Percentiles rank a stretch among this genome's conserved stretches.
Evolutionary conservation across 164 flowering plant genomes (phyloP).

Genomic region (Akebia trifoliata): DNA sequence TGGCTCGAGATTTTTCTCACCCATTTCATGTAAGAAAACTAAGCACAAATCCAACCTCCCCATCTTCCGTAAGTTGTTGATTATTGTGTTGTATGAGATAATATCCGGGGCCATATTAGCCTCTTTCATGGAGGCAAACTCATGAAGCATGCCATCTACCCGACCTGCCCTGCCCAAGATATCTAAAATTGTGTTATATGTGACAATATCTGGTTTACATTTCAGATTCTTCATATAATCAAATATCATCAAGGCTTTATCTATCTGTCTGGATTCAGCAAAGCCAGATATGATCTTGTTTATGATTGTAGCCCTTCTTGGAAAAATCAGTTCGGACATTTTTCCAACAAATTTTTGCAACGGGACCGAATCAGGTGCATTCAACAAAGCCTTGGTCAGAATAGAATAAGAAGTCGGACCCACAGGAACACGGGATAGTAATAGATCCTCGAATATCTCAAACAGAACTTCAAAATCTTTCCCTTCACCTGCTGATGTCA

Average conservation of each 20-base stretch:
- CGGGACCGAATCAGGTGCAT: slow-evolving; percentile 25
- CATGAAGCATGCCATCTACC: slow-evolving; percentile 59
- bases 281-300: slow-evolving; percentile 69
- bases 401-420: slow-evolving; percentile 35
- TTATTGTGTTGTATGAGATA: slow-evolving; percentile 65
- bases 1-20: slow-evolving; percentile 49
- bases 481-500: slow-evolving; percentile 40
- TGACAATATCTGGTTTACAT: slow-evolving; percentile 62
- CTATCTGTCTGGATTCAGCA: slow-evolving; percentile 48
- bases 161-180: slow-evolving; percentile 58
- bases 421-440: slow-evolving; percentile 26
- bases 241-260: slow-evolving; percentile 71
- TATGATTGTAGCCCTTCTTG: slow-evolving; percentile 33
- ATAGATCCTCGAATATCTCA: slow-evolving; percentile 47
- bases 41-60: slow-evolving; percentile 67
- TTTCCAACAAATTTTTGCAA: slow-evolving; percentile 46
- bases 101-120: slow-evolving; percentile 51
- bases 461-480: slow-evolving; percentile 37
- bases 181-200: slow-evolving; percentile 63
- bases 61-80: slow-evolving; percentile 52
- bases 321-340: slow-evolving; percentile 41
- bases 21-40: slow-evolving; percentile 49
- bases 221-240: slow-evolving; percentile 45
- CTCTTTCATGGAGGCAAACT: slow-evolving; percentile 59
- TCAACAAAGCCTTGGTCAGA: slow-evolving; percentile 58